Evolutionary conservation across 2,329 filamentous ascomycete species (phyloP), one percentile per base, ranked within the genome.

Genomic region (Drechslera avenae): DNA sequence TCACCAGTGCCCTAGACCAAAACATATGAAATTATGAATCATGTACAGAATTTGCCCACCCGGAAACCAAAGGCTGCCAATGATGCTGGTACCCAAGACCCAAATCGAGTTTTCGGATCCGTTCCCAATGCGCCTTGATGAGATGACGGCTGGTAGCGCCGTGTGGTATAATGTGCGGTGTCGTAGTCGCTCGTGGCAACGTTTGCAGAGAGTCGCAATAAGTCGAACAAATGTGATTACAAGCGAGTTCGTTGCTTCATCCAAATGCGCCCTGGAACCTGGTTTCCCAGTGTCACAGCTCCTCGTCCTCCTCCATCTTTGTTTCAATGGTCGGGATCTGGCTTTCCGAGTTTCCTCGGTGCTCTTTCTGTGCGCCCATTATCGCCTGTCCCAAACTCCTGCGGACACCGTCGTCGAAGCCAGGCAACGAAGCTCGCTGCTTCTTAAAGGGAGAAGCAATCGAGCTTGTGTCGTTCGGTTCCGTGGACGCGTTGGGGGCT

Each of bases 381-480:
- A 66, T 68, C 32, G 52, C 71, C 58, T 59, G 72, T 1, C 65
- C 70, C 0, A 74, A 46, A 44, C 69, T 73, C 62, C 70, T 72
- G 44, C 72, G 63, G 6, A 72, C 66, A 26, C 78, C 75, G 40
- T 75, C 76, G 45, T 79, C 74, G 32, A 77, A 72, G 6, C 77
- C 81, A 6, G 80, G 78, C 18, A 84, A 63, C 62, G 86, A 89
- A 1, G 86, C 83, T 30, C 89, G 81, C 50, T 89, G 86, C 68
- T 87, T 90, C 79, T 91, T 91, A 63, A 90, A 80, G 1, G 89
- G 89, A 59, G 87, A 90, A 40, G 86, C 87, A 17, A 90, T 72
- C 4, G 77, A 69, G 6, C 71, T 69, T 28, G 84, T 81, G 16
- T 79, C 78, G 2, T 75, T 74, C 4, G 81, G 69, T 39, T 79